Evolutionary conservation across 108 stramenopile genomes (phyloP).

Genomic region (Cyclotella kingstonii): DNA sequence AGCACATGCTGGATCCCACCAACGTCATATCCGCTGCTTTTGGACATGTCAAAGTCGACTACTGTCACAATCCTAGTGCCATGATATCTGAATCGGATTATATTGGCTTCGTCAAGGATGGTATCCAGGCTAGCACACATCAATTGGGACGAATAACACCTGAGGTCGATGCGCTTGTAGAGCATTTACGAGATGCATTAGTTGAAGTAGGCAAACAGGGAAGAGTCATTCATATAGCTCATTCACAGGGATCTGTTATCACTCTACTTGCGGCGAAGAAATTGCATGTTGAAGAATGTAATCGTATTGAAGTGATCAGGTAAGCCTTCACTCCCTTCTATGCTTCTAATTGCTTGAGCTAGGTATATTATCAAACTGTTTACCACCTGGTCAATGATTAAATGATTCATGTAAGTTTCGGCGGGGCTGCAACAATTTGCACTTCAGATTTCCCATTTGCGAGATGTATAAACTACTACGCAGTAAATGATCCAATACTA

Average conservation of each 20-base stretch:
- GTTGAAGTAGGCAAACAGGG: constrained; percentile 62
- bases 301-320: constrained; percentile 74
- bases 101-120: constrained; percentile 72
- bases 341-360: too few species aligned
- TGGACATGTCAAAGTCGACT: constrained; percentile 64
- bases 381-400: neutral
- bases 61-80: constrained; percentile 80
- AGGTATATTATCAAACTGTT: neutral
- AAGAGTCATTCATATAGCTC: constrained; percentile 81
- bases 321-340: too few species aligned
- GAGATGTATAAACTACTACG: constrained; percentile 86
- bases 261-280: constrained; percentile 74
- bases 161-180: constrained; percentile 74
- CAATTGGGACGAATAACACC: constrained; percentile 71
- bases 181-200: constrained; percentile 69
- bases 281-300: constrained; percentile 65
- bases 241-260: constrained; percentile 86
- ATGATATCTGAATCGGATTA: constrained; percentile 76
- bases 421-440: constrained; percentile 50
- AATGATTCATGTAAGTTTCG: constrained; percentile 4
- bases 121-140: constrained; percentile 79
- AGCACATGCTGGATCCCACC: constrained; percentile 66
- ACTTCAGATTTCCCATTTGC: constrained; percentile 73
- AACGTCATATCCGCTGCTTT: constrained; percentile 57
- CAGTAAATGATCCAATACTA: constrained; percentile 85